Evolutionary conservation across 768 basidiomycete genomes (phyloP).

Genomic region (Obba rivulosa): DNA sequence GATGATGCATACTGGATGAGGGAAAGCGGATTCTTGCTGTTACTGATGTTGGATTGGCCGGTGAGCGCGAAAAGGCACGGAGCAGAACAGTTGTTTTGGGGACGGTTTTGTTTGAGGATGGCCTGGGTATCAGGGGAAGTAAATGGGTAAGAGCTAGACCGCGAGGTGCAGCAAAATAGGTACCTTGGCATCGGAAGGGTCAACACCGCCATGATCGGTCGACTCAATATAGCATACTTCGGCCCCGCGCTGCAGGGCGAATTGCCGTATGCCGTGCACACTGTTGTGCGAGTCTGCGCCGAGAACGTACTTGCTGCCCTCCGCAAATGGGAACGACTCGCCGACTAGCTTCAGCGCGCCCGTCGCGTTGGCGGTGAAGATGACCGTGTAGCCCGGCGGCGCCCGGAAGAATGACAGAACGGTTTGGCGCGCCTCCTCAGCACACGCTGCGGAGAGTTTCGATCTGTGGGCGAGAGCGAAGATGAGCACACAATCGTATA

Average conservation of each 20-base stretch:
- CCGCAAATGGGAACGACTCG: slow-evolving; percentile 69
- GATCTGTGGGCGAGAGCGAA: slow-evolving; percentile 47
- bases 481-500: background rate
- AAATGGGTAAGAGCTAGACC: background rate
- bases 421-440: slow-evolving; percentile 63
- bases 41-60: slow-evolving; percentile 79
- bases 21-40: slow-evolving; percentile 64
- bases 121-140: slow-evolving; percentile 33
- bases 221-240: slow-evolving; percentile 61
- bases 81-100: slow-evolving; percentile 35
- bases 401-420: slow-evolving; percentile 77
- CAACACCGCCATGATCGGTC: slow-evolving; percentile 60
- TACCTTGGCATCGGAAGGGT: slow-evolving; percentile 56
- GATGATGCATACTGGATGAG: slow-evolving; percentile 59
- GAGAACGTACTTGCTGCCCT: slow-evolving; percentile 58
- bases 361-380: slow-evolving; percentile 79
- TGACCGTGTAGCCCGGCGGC: slow-evolving; percentile 68
- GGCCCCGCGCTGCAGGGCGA: slow-evolving; percentile 51
- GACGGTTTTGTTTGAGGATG: slow-evolving; percentile 45
- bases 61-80: slow-evolving; percentile 72
- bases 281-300: slow-evolving; percentile 81
- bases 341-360: slow-evolving; percentile 79
- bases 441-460: slow-evolving; percentile 58
- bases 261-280: slow-evolving; percentile 77
- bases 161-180: slow-evolving; percentile 2